A percentile compares a stretch with the other conserved stretches of the same genome.
Conservation (phyloP, 2,329 filamentous ascomycete genomes). For the Hypomyces perniciosus region DNA sequence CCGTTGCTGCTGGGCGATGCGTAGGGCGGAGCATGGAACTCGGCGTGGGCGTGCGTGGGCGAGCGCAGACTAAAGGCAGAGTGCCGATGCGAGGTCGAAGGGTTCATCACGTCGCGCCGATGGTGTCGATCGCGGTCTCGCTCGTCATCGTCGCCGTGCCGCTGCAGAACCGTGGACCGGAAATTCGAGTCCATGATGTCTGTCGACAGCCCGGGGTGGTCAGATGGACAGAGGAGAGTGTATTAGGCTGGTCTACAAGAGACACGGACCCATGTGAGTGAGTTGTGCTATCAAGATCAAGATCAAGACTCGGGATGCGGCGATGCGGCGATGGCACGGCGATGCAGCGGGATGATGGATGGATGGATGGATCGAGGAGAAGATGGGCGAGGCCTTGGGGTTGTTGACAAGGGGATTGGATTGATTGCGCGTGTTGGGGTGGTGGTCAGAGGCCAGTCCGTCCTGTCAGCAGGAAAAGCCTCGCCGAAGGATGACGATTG, state of each 20-base stretch:
- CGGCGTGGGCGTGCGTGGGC: constrained; percentile 39
- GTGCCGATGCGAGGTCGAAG: constrained; percentile 33
- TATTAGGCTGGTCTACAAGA: background rate
- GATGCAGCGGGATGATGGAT: constrained; percentile 3
- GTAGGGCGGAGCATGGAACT: constrained; percentile 31
- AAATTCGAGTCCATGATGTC: constrained; percentile 43
- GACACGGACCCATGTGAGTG: constrained; percentile 6
- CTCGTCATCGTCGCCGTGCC: constrained; percentile 34
- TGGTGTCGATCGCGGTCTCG: constrained; percentile 32
- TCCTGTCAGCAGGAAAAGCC: constrained; percentile 6
- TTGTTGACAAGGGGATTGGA: background rate
- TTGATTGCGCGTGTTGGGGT: too few relatives aligned
- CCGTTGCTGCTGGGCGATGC: constrained; percentile 25
- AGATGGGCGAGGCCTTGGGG: background rate
- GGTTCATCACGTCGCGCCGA: constrained; percentile 43
- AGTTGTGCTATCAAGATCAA: background rate
- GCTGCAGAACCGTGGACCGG: constrained; percentile 45
- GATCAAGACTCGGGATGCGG: background rate
- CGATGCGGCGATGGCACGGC: background rate
- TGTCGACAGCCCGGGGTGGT: background rate
- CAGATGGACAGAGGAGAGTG: background rate
- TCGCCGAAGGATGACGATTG: constrained; percentile 6
- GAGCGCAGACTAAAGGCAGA: constrained; percentile 45
- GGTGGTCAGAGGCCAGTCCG: too few relatives aligned
- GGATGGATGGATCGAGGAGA: constrained; percentile 1